Evolutionary conservation across 2,329 filamentous ascomycete genomes (phyloP), one percentile per base, ranked within the genome.

Genomic region (Trichoderma aggressivum): DNA sequence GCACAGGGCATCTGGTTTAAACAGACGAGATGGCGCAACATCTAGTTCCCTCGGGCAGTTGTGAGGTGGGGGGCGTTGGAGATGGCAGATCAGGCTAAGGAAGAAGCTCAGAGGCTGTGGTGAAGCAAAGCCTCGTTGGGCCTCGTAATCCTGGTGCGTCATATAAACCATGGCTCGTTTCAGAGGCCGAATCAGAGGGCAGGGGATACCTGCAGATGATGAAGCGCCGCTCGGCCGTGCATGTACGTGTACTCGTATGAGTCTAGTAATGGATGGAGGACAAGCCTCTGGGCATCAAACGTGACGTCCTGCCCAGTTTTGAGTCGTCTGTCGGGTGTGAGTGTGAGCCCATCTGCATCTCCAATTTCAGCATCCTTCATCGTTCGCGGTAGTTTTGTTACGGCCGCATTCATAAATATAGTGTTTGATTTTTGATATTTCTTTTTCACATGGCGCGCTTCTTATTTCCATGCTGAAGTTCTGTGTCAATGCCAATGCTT

Each of bases 111-210:
- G 56, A 34, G 56, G n/a, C 28, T 59, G 28, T 53, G 47, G 47
- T 53, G 50, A 56, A 50, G 64, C 64, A 59, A 47, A 43, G 64
- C 64, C 64, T 59, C 55, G 34, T 12, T 28, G 28, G 34, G 26
- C 36, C 24, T 64, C 61, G 61, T 68, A 68, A 68, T 68, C 26
- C 55, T 14, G 55, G 18, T 60, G 55, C 64, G 64, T 68, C 55
- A 68, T 47, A 58, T 60, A 34, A 47, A 39, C 30, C 36, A 7
- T 21, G 64, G 24, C 64, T 59, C 64, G 64, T 67, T 32, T 68
- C 64, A 59, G n/a, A 32, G 53, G 53, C 53, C 55, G 64, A 60
- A 50, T 60, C 36, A 59, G 55, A 30, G 11, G 16, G 53, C 63
- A 56, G 32, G 32, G 16, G 7, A 58, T 24, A 43, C 16, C 12